Evolutionary conservation across 345 rosid species (phyloP).

Genomic region (Geranium rotundifolium): DNA sequence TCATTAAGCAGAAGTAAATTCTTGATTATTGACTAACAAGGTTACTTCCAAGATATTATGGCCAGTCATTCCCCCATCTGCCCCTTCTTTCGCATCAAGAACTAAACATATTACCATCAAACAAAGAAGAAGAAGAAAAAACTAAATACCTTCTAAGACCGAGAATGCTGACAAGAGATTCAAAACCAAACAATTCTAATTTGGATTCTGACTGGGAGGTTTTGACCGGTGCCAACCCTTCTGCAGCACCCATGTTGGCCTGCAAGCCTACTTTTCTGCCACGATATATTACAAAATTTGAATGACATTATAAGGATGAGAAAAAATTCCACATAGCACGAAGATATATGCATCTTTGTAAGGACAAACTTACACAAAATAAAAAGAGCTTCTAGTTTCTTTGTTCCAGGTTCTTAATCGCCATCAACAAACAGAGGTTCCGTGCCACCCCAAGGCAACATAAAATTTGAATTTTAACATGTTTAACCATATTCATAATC

Average conservation of each 20-base stretch:
- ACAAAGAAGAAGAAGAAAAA: not conserved
- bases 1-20: not conserved
- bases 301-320: not conserved
- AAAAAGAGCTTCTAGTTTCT: no score
- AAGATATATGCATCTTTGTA: not conserved
- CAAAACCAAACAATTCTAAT: constrained; percentile 96
- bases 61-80: not conserved
- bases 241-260: constrained; percentile 19
- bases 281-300: constrained; percentile 13
- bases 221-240: constrained; percentile 29
- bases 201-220: constrained; percentile 56
- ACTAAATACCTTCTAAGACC: constrained; percentile 73
- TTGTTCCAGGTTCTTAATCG: not conserved
- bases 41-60: not conserved
- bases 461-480: not conserved
- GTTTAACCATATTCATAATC: not conserved
- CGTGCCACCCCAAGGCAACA: not conserved
- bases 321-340: not conserved
- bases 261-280: constrained; percentile 47
- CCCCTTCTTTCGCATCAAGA: not conserved
- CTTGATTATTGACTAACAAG: not conserved
- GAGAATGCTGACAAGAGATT: constrained; percentile 95
- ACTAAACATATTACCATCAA: not conserved
- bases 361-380: not conserved
- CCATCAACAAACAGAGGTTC: not conserved